These are phyloP conservation scores for Daldinia grandis DNA, from an alignment of 495 filamentous ascomycete genomes.

Conservation along the genomic window DNA sequence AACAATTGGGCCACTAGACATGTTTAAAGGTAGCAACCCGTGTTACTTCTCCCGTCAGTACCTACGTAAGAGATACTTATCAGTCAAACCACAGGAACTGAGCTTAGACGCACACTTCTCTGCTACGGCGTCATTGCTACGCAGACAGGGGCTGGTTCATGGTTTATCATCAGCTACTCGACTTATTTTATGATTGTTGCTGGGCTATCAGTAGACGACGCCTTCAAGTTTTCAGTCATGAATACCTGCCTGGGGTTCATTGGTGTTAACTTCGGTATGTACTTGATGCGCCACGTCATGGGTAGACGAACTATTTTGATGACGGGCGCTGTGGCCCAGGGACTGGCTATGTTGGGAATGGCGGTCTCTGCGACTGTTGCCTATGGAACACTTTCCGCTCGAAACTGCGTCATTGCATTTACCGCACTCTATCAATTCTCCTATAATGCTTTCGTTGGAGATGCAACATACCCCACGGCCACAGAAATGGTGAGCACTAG, in stretches of 20 bases:
- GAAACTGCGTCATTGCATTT: constrained; percentile 45
- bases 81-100: constrained; percentile 36
- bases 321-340: constrained; percentile 47
- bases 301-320: constrained; percentile 49
- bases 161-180: constrained; percentile 54
- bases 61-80: constrained; percentile 17
- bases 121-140: constrained; percentile 51
- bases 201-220: constrained; percentile 48
- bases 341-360: constrained; percentile 49
- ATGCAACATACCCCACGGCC: constrained; percentile 53
- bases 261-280: constrained; percentile 52
- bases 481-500: constrained; percentile 58
- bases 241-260: constrained; percentile 52
- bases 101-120: constrained; percentile 50
- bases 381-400: constrained; percentile 37
- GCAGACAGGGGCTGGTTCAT: constrained; percentile 48
- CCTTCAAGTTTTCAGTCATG: constrained; percentile 52
- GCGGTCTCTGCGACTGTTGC: constrained; percentile 46
- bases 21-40: constrained; percentile 42
- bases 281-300: constrained; percentile 50
- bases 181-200: constrained; percentile 54
- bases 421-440: constrained; percentile 43
- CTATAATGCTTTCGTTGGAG: constrained; percentile 53
- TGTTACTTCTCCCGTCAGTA: background rate
- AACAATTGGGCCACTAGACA: constrained; percentile 47